phyloP scores from a whole-genome alignment of 108 stramenopile genomes.

The Pseudonitzschia pungens region DNA sequence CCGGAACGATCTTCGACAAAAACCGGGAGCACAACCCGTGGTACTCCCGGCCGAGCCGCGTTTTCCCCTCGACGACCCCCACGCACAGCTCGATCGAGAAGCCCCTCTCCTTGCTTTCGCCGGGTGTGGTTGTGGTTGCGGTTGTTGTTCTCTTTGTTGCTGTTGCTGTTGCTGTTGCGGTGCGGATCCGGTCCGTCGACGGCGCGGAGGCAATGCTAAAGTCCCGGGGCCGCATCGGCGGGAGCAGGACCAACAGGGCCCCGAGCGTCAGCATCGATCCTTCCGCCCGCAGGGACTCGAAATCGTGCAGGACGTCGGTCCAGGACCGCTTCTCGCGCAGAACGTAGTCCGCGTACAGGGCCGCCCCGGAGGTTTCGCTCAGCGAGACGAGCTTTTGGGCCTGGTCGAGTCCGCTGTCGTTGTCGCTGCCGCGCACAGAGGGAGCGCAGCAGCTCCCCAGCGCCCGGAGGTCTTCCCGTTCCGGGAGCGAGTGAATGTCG shows the following conservation, averaged over 20 bases:
- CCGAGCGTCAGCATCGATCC: slow-evolving; percentile 50
- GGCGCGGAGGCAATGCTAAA: slow-evolving; percentile 84
- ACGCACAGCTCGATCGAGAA: slow-evolving; percentile 75
- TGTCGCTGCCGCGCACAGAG: slow-evolving; percentile 20
- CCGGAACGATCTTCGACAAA: slow-evolving; percentile 31
- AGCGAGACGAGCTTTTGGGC: slow-evolving; percentile 61
- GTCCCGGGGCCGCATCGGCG: slow-evolving; percentile 72
- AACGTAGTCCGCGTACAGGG: slow-evolving; percentile 79
- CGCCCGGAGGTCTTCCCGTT: slow-evolving; percentile 79
- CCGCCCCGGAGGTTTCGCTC: slow-evolving; percentile 67
- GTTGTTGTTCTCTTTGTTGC: too few species aligned
- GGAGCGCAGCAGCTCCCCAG: slow-evolving; percentile 58
- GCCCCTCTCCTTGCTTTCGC: too few species aligned
- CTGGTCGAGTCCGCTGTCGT: slow-evolving; percentile 48
- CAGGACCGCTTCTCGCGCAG: slow-evolving; percentile 82
- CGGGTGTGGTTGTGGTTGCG: too few species aligned
- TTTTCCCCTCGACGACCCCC: slow-evolving; percentile 72
- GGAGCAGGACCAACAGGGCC: slow-evolving; percentile 54
- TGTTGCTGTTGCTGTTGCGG: too few species aligned
- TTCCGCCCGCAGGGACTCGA: slow-evolving; percentile 61
- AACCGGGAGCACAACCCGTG: slow-evolving; percentile 71
- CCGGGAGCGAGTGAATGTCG: slow-evolving; percentile 74
- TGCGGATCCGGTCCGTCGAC: slow-evolving; percentile 20
- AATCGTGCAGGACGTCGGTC: slow-evolving; percentile 82
- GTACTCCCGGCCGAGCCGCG: slow-evolving; percentile 68